Conservation (phyloP, 1,284 basidiomycete genomes). For the Malassezia pachydermatis region DNA sequence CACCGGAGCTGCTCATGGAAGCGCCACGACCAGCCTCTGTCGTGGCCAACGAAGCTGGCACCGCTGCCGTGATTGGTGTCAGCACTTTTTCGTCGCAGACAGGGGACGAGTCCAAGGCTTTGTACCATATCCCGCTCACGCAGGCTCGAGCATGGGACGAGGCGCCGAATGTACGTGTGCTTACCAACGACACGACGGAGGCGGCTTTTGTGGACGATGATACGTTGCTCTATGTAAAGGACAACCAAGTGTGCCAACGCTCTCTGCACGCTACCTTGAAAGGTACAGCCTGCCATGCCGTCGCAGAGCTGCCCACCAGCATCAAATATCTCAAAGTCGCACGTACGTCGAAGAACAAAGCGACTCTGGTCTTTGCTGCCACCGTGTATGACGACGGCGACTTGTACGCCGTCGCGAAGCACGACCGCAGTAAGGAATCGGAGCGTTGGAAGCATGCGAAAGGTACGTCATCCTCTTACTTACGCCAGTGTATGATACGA, state of each 20-base stretch:
- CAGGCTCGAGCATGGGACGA: not conserved
- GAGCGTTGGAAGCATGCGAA: constrained; percentile 20
- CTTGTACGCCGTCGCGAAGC: constrained; percentile 17
- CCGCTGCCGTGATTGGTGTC: constrained; percentile 8
- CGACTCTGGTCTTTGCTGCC: constrained; percentile 24
- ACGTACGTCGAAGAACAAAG: not conserved
- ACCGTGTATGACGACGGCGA: constrained; percentile 28
- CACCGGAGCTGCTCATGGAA: constrained; percentile 11
- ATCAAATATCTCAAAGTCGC: constrained; percentile 8
- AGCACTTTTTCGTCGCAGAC: not conserved
- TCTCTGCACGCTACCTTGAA: not conserved
- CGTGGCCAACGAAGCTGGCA: constrained; percentile 1
- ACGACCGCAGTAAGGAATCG: constrained; percentile 13
- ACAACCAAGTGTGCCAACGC: constrained; percentile 2
- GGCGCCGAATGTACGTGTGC: not conserved
- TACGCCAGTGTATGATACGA: constrained; percentile 16
- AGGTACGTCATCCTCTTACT: constrained; percentile 3
- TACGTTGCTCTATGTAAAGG: not conserved
- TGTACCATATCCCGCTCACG: constrained; percentile 10
- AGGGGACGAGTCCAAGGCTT: not conserved
- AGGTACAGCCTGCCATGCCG: not conserved
- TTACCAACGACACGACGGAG: not conserved
- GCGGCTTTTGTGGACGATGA: constrained; percentile 6
- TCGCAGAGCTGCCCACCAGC: constrained; percentile 10
- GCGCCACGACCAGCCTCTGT: constrained; percentile 12